A percentile compares a stretch with the other conserved stretches of the same genome.
Evolutionary conservation across 2,329 filamentous ascomycete genomes (phyloP).

Genomic region (Colletotrichum chlorophyti): DNA sequence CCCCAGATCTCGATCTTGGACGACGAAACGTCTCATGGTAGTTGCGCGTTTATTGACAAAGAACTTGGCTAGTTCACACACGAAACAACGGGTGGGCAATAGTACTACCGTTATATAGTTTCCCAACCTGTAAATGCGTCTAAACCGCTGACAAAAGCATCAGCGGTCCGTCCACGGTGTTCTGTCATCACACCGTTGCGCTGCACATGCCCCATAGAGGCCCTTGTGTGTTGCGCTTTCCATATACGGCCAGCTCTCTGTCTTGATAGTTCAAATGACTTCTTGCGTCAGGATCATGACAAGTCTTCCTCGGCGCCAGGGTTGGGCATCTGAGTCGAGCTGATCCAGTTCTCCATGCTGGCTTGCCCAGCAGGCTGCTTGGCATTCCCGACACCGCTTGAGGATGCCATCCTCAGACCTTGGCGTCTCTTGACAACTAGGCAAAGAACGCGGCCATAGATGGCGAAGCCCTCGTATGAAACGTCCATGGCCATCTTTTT

Average conservation of each 20-base stretch:
- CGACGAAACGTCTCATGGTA: not conserved
- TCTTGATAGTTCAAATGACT: not conserved
- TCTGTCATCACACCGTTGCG: conserved; percentile 9
- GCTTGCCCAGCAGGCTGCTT: conserved; percentile 67
- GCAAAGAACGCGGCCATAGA: conserved; percentile 92
- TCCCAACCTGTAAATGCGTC: not conserved
- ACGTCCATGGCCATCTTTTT: conserved; percentile 90
- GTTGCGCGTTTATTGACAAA: conserved; percentile 7
- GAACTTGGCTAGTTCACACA: conserved; percentile 10
- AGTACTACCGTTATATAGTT: not conserved
- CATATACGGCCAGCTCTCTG: too few relatives aligned
- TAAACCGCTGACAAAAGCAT: conserved; percentile 1
- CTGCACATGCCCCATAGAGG: too few relatives aligned
- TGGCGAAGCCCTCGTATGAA: conserved; percentile 93
- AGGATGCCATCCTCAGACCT: conserved; percentile 45
- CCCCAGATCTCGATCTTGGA: conserved; percentile 16
- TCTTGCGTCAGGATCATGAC: not conserved
- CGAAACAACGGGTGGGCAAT: conserved; percentile 16
- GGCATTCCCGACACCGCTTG: conserved; percentile 29
- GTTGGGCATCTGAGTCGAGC: conserved; percentile 73
- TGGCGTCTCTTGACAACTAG: conserved; percentile 84
- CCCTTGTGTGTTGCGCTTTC: too few relatives aligned
- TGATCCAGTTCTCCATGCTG: conserved; percentile 85
- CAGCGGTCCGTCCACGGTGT: conserved; percentile 1
- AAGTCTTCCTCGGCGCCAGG: conserved; percentile 40